These are phyloP conservation scores for Coprinellus micaceus DNA, from an alignment of 768 basidiomycete species.

Conservation along the genomic window DNA sequence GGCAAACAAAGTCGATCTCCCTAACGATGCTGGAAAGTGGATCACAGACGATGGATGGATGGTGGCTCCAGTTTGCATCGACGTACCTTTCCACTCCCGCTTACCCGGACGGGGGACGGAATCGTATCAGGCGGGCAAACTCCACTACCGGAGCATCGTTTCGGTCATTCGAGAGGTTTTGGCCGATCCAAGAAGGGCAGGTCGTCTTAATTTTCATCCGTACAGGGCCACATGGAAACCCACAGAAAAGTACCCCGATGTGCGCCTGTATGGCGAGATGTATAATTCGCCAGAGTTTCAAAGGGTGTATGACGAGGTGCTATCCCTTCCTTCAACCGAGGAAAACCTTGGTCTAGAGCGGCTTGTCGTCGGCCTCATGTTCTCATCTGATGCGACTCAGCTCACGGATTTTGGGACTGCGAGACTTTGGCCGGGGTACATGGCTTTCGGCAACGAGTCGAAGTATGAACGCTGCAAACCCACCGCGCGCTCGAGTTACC, in stretches of 20 bases:
- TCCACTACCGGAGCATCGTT: neutral
- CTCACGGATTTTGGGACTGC: conserved; percentile 15
- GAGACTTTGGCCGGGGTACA: conserved; percentile 17
- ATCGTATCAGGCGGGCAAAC: neutral
- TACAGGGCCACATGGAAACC: neutral
- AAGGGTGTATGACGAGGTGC: conserved; percentile 11
- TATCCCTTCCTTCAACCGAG: neutral
- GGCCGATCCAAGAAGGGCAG: too few relatives aligned
- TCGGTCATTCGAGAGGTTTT: neutral
- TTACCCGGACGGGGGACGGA: neutral
- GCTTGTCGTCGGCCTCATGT: conserved; percentile 22
- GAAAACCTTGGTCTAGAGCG: conserved; percentile 12
- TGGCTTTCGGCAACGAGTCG: conserved; percentile 18
- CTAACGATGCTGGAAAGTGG: neutral
- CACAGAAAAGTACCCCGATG: neutral
- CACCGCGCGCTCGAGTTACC: conserved; percentile 9
- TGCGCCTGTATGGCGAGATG: conserved; percentile 6
- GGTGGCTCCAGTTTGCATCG: neutral
- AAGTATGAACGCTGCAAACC: conserved; percentile 15
- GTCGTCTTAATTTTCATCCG: neutral
- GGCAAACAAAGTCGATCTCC: neutral
- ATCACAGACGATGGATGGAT: neutral
- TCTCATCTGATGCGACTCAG: conserved; percentile 21
- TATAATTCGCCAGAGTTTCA: too few relatives aligned
- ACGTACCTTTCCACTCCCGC: neutral